Percentiles rank a stretch among this genome's conserved stretches.
Evolutionary conservation across 129 eudicot genomes (phyloP).

Genomic region (Flaveria linearis): DNA sequence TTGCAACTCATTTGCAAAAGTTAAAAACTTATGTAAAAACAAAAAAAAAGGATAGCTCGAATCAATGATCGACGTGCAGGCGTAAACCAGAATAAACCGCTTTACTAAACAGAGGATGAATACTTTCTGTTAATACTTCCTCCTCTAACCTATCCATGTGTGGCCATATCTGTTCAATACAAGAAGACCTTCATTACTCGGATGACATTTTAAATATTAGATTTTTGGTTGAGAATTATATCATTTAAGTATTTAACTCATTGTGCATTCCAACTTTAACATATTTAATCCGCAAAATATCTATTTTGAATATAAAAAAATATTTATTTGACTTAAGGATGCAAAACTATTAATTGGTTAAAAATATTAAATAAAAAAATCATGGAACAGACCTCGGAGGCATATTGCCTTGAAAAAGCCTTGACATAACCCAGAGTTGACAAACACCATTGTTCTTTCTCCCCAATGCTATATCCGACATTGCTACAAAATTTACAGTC

Average conservation of each 20-base stretch:
- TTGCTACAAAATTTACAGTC: conserved; percentile 16
- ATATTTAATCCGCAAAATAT: neutral
- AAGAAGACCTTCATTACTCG: neutral
- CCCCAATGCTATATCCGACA: conserved; percentile 49
- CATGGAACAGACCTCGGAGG: conserved; percentile 70
- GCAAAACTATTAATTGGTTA: neutral
- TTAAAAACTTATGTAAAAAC: neutral
- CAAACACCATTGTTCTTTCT: conserved; percentile 91
- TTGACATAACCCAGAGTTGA: conserved; percentile 85
- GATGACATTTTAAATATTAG: neutral
- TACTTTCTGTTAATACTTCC: conserved; percentile 62
- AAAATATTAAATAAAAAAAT: neutral
- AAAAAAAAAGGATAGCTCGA: conserved; percentile 3
- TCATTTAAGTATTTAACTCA: neutral
- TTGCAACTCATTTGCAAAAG: conserved; percentile 15
- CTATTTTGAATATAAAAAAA: neutral
- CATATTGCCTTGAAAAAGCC: conserved; percentile 92
- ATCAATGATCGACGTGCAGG: conserved; percentile 36
- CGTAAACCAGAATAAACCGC: conserved; percentile 80
- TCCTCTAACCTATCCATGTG: conserved; percentile 76
- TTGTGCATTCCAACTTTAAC: neutral
- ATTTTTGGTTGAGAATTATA: neutral
- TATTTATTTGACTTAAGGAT: neutral
- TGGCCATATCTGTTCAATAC: conserved; percentile 72
- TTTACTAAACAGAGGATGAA: conserved; percentile 71